Conservation (phyloP, 768 basidiomycete species). For the Melanogaster broomeanus region DNA sequence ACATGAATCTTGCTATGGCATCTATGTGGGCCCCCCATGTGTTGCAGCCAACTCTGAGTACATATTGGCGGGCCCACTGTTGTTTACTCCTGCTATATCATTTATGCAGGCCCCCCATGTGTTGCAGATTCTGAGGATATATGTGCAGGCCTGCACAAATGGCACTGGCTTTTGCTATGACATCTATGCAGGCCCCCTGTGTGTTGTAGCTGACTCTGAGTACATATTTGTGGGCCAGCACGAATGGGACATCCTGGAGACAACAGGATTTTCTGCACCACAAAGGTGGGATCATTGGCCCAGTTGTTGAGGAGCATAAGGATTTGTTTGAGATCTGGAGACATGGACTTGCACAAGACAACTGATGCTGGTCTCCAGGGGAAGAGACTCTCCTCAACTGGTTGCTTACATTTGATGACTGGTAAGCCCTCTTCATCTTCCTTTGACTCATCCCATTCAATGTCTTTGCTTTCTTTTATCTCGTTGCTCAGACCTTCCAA, state of each 20-base stretch:
- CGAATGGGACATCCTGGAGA: neutral
- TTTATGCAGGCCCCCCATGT: no score
- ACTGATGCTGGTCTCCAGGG: neutral
- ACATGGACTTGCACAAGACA: neutral
- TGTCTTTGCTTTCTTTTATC: neutral
- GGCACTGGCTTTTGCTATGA: no score
- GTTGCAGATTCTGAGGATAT: no score
- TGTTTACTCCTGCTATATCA: no score
- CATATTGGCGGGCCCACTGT: no score
- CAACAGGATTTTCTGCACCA: neutral
- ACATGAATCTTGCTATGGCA: no score
- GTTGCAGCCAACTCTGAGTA: no score
- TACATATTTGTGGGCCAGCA: no score
- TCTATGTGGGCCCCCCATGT: no score
- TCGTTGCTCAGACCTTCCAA: neutral
- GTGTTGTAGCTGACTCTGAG: no score
- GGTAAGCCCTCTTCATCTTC: neutral
- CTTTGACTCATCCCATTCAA: neutral
- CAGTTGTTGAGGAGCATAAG: conserved; percentile 1
- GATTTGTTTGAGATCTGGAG: neutral
- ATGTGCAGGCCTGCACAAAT: no score
- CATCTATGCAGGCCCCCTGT: no score
- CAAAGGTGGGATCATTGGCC: neutral
- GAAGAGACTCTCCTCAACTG: neutral
- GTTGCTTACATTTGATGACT: neutral